These are phyloP conservation scores for Apiospora malaysiana DNA, from an alignment of 2,329 filamentous ascomycete species.

Conservation along the genomic window DNA sequence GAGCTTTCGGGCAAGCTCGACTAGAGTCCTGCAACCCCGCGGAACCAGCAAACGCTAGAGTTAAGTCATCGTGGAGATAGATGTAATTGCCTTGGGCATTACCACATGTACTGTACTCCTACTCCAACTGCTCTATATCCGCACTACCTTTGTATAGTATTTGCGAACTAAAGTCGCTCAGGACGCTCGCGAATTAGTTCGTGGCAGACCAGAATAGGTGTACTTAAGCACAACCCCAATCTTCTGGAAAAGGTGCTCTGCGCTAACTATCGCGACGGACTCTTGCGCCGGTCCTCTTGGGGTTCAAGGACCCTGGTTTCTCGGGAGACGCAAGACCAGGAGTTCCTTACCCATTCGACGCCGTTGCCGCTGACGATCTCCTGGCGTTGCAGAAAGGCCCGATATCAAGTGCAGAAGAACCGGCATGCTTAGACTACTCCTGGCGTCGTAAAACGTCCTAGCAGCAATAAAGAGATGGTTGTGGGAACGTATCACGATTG, in stretches of 20 bases:
- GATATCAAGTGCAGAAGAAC: not conserved
- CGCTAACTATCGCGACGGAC: not conserved
- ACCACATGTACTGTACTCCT: not conserved
- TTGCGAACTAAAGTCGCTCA: slow-evolving; percentile 4
- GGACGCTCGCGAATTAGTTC: not conserved
- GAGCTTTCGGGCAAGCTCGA: not conserved
- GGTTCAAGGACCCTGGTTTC: not conserved
- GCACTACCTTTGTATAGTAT: not conserved
- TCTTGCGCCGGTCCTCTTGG: not conserved
- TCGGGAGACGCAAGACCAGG: not conserved
- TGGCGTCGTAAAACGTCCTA: not conserved
- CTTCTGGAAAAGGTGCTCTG: not conserved
- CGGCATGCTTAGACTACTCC: not conserved
- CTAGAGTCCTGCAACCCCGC: not conserved
- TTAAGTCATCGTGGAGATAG: not conserved
- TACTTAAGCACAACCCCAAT: not conserved
- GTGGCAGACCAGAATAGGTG: not conserved
- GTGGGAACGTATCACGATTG: not conserved
- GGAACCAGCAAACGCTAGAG: slow-evolving; percentile 1
- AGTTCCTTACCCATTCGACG: not conserved
- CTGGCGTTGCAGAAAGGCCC: not conserved
- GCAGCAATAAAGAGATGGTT: not conserved
- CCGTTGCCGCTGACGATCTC: not conserved
- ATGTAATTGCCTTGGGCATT: not conserved
- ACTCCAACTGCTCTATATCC: not conserved